A percentile compares a stretch with the other conserved stretches of the same genome.
Conservation (phyloP, 495 filamentous ascomycete species). For the Symbiotaphrina buchneri region DNA sequence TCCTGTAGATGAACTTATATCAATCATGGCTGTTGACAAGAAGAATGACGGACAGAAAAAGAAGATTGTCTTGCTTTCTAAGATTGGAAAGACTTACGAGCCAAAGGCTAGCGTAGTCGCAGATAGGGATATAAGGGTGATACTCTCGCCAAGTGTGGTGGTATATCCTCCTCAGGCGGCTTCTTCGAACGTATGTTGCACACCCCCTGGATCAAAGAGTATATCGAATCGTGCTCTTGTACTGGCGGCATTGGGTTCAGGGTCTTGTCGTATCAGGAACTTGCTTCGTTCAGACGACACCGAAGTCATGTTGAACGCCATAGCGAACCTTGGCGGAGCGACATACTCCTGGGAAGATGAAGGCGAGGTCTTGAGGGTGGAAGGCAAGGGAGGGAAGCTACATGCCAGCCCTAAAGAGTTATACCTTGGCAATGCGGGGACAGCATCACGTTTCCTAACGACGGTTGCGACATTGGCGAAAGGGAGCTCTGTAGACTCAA, state of each 20-base stretch:
- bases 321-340: conserved; percentile 68
- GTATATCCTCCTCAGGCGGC: conserved; percentile 46
- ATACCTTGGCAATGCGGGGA: conserved; percentile 93
- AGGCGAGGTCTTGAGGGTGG: conserved; percentile 72
- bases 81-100: conserved; percentile 74
- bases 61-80: conserved; percentile 86
- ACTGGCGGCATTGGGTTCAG: conserved; percentile 74
- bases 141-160: conserved; percentile 59
- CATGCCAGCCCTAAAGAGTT: conserved; percentile 51
- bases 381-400: conserved; percentile 71
- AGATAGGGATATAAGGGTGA: conserved; percentile 63
- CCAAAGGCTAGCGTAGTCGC: conserved; percentile 69
- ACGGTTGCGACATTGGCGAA: conserved; percentile 73
- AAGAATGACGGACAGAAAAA: conserved; percentile 94
- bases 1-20: conserved; percentile 68
- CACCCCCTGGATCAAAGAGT: conserved; percentile 90
- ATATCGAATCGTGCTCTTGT: conserved; percentile 91
- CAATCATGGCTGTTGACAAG: conserved; percentile 95
- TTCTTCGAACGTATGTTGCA: conserved; percentile 45
- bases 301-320: conserved; percentile 84
- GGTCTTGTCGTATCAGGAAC: conserved; percentile 72
- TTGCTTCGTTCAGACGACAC: conserved; percentile 93
- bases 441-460: conserved; percentile 86
- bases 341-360: conserved; percentile 86
- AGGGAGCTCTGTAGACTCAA: conserved; percentile 34